These are phyloP conservation scores for Glycine latifolia DNA, from an alignment of 306 rosid genomes.

Conservation along the genomic window DNA sequence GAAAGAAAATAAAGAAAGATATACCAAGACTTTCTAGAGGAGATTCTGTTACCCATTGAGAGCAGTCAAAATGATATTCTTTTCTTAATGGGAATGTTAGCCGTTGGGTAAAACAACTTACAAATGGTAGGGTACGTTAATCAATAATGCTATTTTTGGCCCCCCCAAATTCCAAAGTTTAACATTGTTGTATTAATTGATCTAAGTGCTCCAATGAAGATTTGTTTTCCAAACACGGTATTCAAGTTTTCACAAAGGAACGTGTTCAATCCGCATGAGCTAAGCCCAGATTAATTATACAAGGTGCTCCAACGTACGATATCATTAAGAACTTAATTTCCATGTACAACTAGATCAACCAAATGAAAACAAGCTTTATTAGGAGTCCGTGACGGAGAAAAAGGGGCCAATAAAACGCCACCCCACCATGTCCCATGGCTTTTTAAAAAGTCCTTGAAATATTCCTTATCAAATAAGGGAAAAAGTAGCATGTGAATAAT, in stretches of 20 bases:
- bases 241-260: slow-evolving; percentile 31
- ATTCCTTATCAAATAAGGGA: slow-evolving; percentile 44
- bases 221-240: too few relatives aligned
- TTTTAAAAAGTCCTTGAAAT: slow-evolving; percentile 47
- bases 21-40: slow-evolving; percentile 41
- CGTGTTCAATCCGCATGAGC: not conserved
- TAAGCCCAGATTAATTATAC: slow-evolving; percentile 20
- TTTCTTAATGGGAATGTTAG: slow-evolving; percentile 28
- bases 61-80: slow-evolving; percentile 40
- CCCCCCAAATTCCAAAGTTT: not conserved
- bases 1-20: not conserved
- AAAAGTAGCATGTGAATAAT: slow-evolving; percentile 48
- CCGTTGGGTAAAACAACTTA: not conserved
- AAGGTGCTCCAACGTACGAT: not conserved
- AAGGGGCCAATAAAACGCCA: slow-evolving; percentile 55
- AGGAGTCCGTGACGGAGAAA: not conserved
- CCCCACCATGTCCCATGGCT: slow-evolving; percentile 52
- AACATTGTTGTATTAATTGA: slow-evolving; percentile 20
- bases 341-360: not conserved
- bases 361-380: slow-evolving; percentile 3
- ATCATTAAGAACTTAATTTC: too few relatives aligned
- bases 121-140: slow-evolving; percentile 5
- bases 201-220: too few relatives aligned
- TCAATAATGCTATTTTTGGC: slow-evolving; percentile 10
- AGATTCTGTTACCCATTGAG: slow-evolving; percentile 39